Evolutionary conservation across 129 eudicot species (phyloP).

Genomic region (Cynara cardunculus): DNA sequence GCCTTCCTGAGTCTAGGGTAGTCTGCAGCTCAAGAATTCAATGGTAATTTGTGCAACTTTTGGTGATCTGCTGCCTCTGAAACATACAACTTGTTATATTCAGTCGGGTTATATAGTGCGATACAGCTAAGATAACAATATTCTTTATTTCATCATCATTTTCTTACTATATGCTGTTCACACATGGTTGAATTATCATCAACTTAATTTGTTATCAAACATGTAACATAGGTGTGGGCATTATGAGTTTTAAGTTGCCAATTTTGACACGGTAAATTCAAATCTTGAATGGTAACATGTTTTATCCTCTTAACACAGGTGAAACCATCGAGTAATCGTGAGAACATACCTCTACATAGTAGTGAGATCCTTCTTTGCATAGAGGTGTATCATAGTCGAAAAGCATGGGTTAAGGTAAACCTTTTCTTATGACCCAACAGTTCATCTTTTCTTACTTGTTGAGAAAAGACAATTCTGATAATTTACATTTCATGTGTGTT

Average conservation of each 20-base stretch:
- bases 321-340: constrained; percentile 40
- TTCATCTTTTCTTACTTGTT: not conserved
- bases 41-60: not conserved
- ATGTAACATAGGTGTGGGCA: not conserved
- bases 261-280: not conserved
- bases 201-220: not conserved
- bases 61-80: not conserved
- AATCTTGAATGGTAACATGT: not conserved
- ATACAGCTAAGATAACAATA: not conserved
- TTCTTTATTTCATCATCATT: not conserved
- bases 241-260: not conserved
- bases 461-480: not conserved
- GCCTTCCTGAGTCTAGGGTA: no score
- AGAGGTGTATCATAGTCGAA: constrained; percentile 61
- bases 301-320: constrained; percentile 43
- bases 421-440: not conserved
- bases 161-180: not conserved
- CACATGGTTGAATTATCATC: not conserved
- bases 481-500: no score
- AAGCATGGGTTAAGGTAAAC: constrained; percentile 47
- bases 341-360: constrained; percentile 44
- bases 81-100: not conserved
- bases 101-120: not conserved
- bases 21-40: not conserved
- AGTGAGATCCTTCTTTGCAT: constrained; percentile 62